Conservation (phyloP, 768 basidiomycete genomes). For the Lyophyllum semitale region DNA sequence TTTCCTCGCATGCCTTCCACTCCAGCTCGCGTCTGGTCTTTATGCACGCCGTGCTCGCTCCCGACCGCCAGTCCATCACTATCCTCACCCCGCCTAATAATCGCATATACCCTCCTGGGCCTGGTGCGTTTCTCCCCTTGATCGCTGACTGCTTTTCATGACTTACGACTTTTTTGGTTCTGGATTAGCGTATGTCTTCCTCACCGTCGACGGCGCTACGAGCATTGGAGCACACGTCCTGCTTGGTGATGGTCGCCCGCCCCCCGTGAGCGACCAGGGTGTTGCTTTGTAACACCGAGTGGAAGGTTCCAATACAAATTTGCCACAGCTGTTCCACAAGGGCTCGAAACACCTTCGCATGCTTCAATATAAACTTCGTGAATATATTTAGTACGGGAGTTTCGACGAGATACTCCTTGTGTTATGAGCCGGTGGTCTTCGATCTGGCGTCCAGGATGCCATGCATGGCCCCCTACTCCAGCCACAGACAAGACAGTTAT, state of each 20-base stretch:
- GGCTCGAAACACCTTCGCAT: too few species aligned
- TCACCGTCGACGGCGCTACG: slow-evolving; percentile 33
- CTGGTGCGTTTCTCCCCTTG: background rate
- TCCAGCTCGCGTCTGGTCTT: slow-evolving; percentile 36
- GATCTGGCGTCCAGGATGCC: too few species aligned
- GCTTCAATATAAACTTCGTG: too few species aligned
- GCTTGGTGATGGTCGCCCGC: slow-evolving; percentile 37
- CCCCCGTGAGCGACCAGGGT: slow-evolving; percentile 36
- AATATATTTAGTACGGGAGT: too few species aligned
- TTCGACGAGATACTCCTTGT: too few species aligned
- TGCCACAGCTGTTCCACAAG: too few species aligned
- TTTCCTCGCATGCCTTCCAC: slow-evolving; percentile 37
- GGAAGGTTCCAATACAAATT: too few species aligned
- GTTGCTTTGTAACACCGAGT: too few species aligned
- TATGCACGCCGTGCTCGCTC: slow-evolving; percentile 32
- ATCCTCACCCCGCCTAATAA: slow-evolving; percentile 37
- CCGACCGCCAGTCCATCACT: slow-evolving; percentile 32
- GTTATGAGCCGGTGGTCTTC: too few species aligned
- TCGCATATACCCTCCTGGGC: slow-evolving; percentile 41
- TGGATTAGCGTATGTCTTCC: slow-evolving; percentile 23
- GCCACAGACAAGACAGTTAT: too few species aligned
- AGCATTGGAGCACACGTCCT: slow-evolving; percentile 34
- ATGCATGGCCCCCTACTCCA: too few species aligned
- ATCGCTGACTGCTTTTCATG: too few species aligned
- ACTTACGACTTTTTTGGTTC: background rate